Base-by-base conservation (phyloP, 2,329 filamentous ascomycete genomes). In the Paracamarosporium sp. region DNA sequence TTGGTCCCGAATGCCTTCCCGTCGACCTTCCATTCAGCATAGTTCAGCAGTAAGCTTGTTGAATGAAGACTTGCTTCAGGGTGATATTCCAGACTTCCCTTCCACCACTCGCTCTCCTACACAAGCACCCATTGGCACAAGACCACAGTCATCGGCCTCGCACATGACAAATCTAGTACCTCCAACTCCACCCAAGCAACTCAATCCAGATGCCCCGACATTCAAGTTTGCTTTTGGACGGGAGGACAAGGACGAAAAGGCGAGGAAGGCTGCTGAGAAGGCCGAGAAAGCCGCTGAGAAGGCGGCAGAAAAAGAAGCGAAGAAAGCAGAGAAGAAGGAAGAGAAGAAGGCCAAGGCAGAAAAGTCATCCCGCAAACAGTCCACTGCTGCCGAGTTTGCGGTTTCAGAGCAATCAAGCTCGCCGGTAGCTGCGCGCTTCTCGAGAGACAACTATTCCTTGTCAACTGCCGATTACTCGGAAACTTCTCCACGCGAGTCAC, bases 141-240 rank as follows among this genome's bases (percentile, higher is more conserved):
- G 89, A 3, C 92, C 90, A 74, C 74, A 84, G 68, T 80, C 82
- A 45, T 81, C 82, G 69, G 80, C 88, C 71, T 76, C 88, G 75
- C 79, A 73, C 33, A 68, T 73, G 60, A 68, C 60, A 78, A 22
- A 59, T 53, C 4, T 51, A 73, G 75, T 68, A 65, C 79, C 51
- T 70, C 81, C 38, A 80, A 88, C 77, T 68, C 87, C 45, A 83
- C 74, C 74, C 0, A 76, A 72, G 11, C 66, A 85, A 66, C 83
- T 98, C 27, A 98, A 99, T 68, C 95, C 95, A 7, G 86, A 91
- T 6, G 95, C 94, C 0, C 93, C 93, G 8, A 91, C 90, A 0
- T 98, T 98, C 73, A 94, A 90, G 77, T 88, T 85, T 9, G 85
- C 88, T 35, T 86, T 95, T 57, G 62, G 62, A 1, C 66, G 69